These are phyloP conservation scores for Calonectria leucothoes DNA, from an alignment of 2,329 filamentous ascomycete genomes.

Conservation along the genomic window DNA sequence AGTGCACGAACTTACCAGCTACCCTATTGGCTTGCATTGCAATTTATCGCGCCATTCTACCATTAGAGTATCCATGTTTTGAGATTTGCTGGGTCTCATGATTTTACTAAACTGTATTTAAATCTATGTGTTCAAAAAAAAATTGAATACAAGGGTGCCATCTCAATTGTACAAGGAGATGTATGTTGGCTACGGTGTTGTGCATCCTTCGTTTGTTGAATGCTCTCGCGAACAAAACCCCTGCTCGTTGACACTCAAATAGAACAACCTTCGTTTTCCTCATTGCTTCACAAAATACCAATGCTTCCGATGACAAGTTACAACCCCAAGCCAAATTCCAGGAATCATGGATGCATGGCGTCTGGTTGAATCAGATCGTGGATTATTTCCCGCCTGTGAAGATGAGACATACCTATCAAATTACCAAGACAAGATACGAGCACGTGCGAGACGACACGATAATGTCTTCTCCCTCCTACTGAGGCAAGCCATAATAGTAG, in stretches of 20 bases:
- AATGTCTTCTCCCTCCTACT: neutral
- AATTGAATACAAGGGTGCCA: neutral
- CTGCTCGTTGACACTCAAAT: too few species aligned
- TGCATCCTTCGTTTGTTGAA: too few species aligned
- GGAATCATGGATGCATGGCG: neutral
- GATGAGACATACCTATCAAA: neutral
- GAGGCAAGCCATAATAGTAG: neutral
- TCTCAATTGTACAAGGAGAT: too few species aligned
- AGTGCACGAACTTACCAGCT: neutral
- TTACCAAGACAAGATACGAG: neutral
- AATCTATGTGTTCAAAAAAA: too few species aligned
- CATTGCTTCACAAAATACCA: neutral
- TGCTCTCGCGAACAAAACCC: too few species aligned
- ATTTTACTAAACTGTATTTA: neutral
- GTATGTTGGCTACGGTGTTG: too few species aligned
- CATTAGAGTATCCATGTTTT: neutral
- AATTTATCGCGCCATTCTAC: neutral
- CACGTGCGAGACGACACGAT: neutral
- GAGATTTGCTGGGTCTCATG: neutral
- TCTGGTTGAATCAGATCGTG: neutral
- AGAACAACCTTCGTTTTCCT: neutral
- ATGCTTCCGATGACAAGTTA: neutral
- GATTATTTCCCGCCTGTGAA: neutral
- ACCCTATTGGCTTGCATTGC: neutral
- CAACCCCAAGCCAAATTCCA: neutral